phyloP scores from a whole-genome alignment of 352 stramenopile genomes.

The Vaucheria bursata region DNA sequence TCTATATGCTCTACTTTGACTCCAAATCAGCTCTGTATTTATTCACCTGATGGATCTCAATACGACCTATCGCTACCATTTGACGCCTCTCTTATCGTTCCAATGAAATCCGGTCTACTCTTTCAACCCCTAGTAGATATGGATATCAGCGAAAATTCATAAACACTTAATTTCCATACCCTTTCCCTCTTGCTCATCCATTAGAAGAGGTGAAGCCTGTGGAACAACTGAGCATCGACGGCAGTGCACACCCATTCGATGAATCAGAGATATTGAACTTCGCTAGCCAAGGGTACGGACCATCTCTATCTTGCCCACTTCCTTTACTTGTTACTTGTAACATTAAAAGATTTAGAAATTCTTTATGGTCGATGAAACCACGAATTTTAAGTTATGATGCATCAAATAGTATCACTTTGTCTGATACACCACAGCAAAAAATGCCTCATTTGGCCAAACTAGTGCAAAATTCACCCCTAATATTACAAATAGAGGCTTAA shows the following conservation, averaged over 20 bases:
- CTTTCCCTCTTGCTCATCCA: slow-evolving; percentile 43
- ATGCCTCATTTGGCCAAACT: neutral
- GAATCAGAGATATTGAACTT: slow-evolving; percentile 24
- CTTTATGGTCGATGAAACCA: slow-evolving; percentile 22
- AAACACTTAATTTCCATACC: slow-evolving; percentile 9
- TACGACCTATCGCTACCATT: slow-evolving; percentile 41
- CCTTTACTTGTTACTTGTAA: slow-evolving; percentile 40
- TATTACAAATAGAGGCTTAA: no score
- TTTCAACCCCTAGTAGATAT: slow-evolving; percentile 16
- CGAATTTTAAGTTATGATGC: neutral
- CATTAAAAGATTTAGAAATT: slow-evolving; percentile 20
- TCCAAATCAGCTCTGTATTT: slow-evolving; percentile 26
- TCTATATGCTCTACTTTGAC: slow-evolving; percentile 36
- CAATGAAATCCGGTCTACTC: slow-evolving; percentile 31
- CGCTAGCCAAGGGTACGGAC: slow-evolving; percentile 6
- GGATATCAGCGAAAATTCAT: neutral
- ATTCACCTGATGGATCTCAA: slow-evolving; percentile 18
- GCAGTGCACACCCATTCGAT: slow-evolving; percentile 15
- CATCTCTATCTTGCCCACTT: neutral
- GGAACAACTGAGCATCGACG: neutral
- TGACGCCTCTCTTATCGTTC: slow-evolving; percentile 21
- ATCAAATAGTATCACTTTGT: neutral
- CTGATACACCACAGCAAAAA: neutral
- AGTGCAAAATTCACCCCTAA: no score
- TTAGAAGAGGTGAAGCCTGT: slow-evolving; percentile 46